These are phyloP conservation scores for Mallotus japonicus DNA, from an alignment of 441 rosid species.

Conservation along the genomic window DNA sequence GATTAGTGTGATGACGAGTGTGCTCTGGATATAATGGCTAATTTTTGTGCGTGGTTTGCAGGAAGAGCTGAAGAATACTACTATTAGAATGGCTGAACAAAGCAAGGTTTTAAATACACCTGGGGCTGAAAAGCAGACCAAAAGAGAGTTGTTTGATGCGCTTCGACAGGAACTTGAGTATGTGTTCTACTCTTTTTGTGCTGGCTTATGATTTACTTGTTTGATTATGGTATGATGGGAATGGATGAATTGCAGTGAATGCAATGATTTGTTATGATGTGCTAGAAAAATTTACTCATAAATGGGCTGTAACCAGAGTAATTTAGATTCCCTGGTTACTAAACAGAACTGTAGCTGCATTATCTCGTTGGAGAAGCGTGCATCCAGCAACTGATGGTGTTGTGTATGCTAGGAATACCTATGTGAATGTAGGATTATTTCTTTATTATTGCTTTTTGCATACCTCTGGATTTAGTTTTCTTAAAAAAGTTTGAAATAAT, in stretches of 20 bases:
- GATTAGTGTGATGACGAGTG: neutral
- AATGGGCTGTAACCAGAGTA: neutral
- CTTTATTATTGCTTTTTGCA: neutral
- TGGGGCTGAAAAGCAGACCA: conserved; percentile 98
- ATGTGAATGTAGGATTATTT: neutral
- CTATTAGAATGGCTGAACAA: conserved; percentile 91
- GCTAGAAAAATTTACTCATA: neutral
- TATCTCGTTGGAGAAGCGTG: neutral
- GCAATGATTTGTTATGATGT: neutral
- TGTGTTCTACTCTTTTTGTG: conserved; percentile 14
- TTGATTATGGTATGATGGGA: neutral
- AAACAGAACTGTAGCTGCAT: neutral
- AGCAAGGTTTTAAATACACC: conserved; percentile 91
- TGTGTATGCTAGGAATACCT: neutral
- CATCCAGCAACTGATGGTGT: neutral
- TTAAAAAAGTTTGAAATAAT: no score
- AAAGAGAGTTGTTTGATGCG: conserved; percentile 92
- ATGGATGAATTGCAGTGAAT: neutral
- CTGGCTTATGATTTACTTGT: neutral
- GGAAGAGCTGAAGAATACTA: conserved; percentile 89
- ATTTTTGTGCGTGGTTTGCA: conserved; percentile 28
- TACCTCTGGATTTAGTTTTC: neutral
- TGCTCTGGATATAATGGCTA: neutral
- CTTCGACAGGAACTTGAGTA: conserved; percentile 95
- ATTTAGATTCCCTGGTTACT: neutral